Conservation (phyloP, 2,329 filamentous ascomycete genomes). For the Colletotrichum musicola region DNA sequence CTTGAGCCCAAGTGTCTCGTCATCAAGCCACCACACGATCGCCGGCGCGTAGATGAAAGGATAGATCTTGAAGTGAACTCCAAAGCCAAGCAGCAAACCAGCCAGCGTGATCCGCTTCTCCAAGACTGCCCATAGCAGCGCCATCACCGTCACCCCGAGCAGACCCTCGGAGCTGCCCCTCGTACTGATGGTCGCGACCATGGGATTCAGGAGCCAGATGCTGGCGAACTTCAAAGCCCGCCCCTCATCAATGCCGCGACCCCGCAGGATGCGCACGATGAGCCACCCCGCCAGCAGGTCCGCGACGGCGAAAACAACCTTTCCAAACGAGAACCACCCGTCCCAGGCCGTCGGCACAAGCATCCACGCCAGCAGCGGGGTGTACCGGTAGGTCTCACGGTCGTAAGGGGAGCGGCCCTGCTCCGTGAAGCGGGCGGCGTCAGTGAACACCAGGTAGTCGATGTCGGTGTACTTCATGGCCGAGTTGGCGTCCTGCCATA, state of each 20-base stretch:
- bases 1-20: slow-evolving; percentile 54
- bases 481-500: slow-evolving; percentile 92
- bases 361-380: slow-evolving; percentile 91
- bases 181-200: slow-evolving; percentile 98
- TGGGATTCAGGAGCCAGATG: slow-evolving; percentile 96
- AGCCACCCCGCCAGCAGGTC: slow-evolving; percentile 90
- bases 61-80: slow-evolving; percentile 98
- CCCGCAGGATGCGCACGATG: slow-evolving; percentile 63
- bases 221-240: slow-evolving; percentile 81
- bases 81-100: slow-evolving; percentile 81
- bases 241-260: slow-evolving; percentile 59
- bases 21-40: slow-evolving; percentile 84
- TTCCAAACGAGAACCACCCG: slow-evolving; percentile 84
- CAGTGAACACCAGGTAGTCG: slow-evolving; percentile 98
- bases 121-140: slow-evolving; percentile 85
- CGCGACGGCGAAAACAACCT: slow-evolving; percentile 84
- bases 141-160: slow-evolving; percentile 85
- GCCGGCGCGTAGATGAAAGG: slow-evolving; percentile 94
- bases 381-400: slow-evolving; percentile 96
- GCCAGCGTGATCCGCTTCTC: slow-evolving; percentile 73
- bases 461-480: slow-evolving; percentile 98
- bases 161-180: slow-evolving; percentile 94
- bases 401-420: slow-evolving; percentile 82
- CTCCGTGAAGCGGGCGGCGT: slow-evolving; percentile 84
- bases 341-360: slow-evolving; percentile 81